Evolutionary conservation across 768 basidiomycete genomes (phyloP), one percentile per base, ranked within the genome.

Genomic region (Leccinum subgranulosum): DNA sequence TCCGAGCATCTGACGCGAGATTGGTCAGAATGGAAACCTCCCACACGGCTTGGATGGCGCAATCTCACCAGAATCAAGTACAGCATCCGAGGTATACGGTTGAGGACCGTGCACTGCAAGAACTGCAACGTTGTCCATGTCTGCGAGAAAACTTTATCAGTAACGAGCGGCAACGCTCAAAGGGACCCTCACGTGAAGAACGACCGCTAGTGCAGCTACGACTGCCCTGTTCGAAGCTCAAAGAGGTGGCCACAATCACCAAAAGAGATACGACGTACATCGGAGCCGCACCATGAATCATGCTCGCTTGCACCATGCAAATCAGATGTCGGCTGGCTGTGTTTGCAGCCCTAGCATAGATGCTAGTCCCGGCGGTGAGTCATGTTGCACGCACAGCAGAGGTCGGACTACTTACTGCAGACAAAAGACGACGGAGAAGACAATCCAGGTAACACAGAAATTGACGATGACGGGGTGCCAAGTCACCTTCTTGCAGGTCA

Each of bases 391-490:
- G 28, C 15, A 27, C 45, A 28, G 39, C 49, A 10, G 1, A 31
- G 10, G 34, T 33, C 28, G 11, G 12, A 17, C 45, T 31, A 71
- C 84, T 70, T 59, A 85, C 85, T 77, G 64, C 19, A 86, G 58
- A 62, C 75, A 79, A 63, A 78, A 81, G 31, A 76, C 71, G 56
- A 84, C 65, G 6, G 84, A 84, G 62, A 79, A 84, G 43, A 85
- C 61, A 11, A 80, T 75, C 82, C 82, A 82, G 48, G 79, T 75
- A n/a, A 80, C 53, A 56, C 82, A 84, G 59, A 85, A 80, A 58
- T 86, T 85, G 58, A 84, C 67, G 61, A 85, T 74, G 1, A 79
- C 78, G 1, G 82, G 80, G 53, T 79, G 81, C 54, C 80, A 78
- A 39, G 72, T 68, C 27, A 77, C 66, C 45, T 72, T 75, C 61